phyloP scores from a whole-genome alignment of 2,329 filamentous ascomycete species.

The Monilinia fructigena region DNA sequence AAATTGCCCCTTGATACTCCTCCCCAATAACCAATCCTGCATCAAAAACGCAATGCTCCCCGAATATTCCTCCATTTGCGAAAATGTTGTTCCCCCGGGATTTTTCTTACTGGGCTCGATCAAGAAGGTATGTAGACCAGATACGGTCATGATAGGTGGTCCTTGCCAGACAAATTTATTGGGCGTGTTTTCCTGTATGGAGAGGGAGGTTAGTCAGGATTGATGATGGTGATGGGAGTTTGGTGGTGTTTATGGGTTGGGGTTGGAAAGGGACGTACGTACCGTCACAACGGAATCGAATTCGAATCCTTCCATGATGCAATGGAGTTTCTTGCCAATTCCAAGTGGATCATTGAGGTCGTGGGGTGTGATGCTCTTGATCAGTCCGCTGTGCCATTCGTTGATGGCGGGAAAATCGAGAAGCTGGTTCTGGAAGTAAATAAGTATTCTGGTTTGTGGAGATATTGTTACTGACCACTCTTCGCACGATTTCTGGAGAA shows the following conservation, averaged over 20 bases:
- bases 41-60: not conserved
- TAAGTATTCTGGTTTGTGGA: not conserved
- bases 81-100: not conserved
- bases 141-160: slow-evolving; percentile 7
- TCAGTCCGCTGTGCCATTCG: not conserved
- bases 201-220: not conserved
- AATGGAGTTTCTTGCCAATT: slow-evolving; percentile 1
- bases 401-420: not conserved
- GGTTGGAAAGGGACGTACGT: no score
- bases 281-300: not conserved
- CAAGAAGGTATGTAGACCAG: not conserved
- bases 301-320: not conserved
- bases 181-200: not conserved
- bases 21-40: not conserved
- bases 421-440: not conserved
- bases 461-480: not conserved
- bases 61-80: not conserved
- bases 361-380: slow-evolving; percentile 5
- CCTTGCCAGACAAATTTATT: slow-evolving; percentile 2
- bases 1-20: not conserved
- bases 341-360: not conserved
- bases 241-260: no score
- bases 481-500: not conserved
- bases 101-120: not conserved
- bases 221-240: not conserved